Base-by-base conservation (phyloP, 2,329 filamentous ascomycete genomes). In the Colletotrichum acutatum region DNA sequence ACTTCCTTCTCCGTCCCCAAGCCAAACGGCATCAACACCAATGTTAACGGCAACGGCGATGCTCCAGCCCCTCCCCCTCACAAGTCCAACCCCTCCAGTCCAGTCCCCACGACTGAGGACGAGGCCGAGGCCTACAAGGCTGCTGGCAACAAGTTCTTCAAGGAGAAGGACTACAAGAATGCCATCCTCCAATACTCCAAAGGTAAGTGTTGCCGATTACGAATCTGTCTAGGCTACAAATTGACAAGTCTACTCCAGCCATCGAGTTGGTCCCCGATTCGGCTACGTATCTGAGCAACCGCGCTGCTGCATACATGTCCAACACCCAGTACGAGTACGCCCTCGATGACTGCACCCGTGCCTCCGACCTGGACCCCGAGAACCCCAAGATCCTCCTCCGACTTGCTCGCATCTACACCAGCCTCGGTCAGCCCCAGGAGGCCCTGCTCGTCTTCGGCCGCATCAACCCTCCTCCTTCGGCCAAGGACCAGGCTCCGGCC, bases 101-200 rank as follows among this genome's bases (percentile, higher is more conserved):
- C 90, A 56, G 84, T 85, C 62, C 84, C 87, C 57, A 87, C 84
- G 46, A 82, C 86, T 28, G 83, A 84, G 54, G 93, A 96, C 66
- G 94, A 98, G 80, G 95, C 96, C 30, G 97, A 99, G 84, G 88
- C 91, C 14, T 98, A 93, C 89, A 99, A 99, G 87, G 90, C 94
- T 78, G 91, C 94, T 2, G 97, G 97, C 72, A 99, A 99, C 86
- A 97, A 97, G 80, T 96, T 94, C 80, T 99, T 98, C 90, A 98
- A 98, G 86, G 94, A 95, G 75, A 94, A 93, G 81, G 94, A 98
- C 79, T 99, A 96, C 82, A 85, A 88, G 74, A 93, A 93, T 80
- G 96, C 97, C 28, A 95, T 98, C 81, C 90, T 94, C 77, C 95
- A 98, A 83, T 99, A 98, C 83, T 94, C 94, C 77, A 98, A 97